A percentile compares a stretch with the other conserved stretches of the same genome.
These are phyloP conservation scores for Ricinus communis DNA, from an alignment of 345 rosid species.

Conservation along the genomic window DNA sequence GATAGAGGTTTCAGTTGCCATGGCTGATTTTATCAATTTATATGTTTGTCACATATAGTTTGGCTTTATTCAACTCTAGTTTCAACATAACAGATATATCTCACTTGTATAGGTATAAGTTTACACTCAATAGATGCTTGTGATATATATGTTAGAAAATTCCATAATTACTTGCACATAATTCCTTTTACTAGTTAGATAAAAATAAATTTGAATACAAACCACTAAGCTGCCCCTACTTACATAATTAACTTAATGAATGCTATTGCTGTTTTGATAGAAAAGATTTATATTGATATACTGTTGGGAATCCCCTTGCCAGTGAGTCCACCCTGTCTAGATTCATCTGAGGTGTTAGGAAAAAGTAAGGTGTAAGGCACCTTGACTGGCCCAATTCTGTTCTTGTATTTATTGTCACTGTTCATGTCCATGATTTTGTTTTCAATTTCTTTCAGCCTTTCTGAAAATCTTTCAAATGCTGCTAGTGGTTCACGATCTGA, in stretches of 20 bases:
- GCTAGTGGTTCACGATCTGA: slow-evolving; percentile 59
- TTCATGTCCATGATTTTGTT: slow-evolving; percentile 51
- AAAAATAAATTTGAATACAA: background rate
- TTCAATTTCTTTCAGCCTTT: slow-evolving; percentile 58
- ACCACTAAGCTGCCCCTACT: background rate
- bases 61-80: too few relatives aligned
- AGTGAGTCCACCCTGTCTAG: slow-evolving; percentile 64
- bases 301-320: slow-evolving; percentile 95
- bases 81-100: too few relatives aligned
- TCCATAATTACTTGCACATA: too few relatives aligned
- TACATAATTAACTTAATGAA: too few relatives aligned
- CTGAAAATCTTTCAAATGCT: slow-evolving; percentile 62
- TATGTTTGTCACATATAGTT: too few relatives aligned
- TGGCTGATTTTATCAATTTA: too few relatives aligned
- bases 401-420: slow-evolving; percentile 58
- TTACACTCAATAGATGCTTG: too few relatives aligned
- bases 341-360: slow-evolving; percentile 66
- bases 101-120: too few relatives aligned
- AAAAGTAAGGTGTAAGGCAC: slow-evolving; percentile 76
- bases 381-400: slow-evolving; percentile 72
- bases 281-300: slow-evolving; percentile 53
- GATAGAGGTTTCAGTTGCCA: too few relatives aligned
- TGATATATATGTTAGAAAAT: too few relatives aligned
- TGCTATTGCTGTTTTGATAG: background rate
- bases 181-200: too few relatives aligned